A percentile compares a stretch with the other conserved stretches of the same genome.
Evolutionary conservation across 257 asterid species (phyloP).

Genomic region (Asclepias syriaca): DNA sequence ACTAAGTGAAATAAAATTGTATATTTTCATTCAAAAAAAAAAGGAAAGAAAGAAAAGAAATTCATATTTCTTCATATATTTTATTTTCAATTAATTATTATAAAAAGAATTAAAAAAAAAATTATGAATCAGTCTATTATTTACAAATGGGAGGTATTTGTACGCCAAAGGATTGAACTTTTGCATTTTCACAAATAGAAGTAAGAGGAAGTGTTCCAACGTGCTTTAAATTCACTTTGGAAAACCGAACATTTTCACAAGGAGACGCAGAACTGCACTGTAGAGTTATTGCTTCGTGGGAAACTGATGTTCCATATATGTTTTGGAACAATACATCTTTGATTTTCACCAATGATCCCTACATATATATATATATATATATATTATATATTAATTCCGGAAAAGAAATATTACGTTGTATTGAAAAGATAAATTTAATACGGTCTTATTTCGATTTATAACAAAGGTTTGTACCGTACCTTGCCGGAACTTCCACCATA

Average conservation of each 20-base stretch:
- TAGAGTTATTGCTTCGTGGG: slow-evolving; percentile 34
- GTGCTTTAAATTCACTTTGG: slow-evolving; percentile 37
- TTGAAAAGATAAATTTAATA: no score
- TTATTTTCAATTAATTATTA: neutral
- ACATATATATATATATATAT: slow-evolving; percentile 9
- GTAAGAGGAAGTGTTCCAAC: slow-evolving; percentile 12
- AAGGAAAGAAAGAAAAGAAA: neutral
- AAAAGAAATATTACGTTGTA: no score
- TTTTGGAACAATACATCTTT: slow-evolving; percentile 45
- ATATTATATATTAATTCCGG: neutral
- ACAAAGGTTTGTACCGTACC: slow-evolving; percentile 20
- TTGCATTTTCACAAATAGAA: slow-evolving; percentile 40
- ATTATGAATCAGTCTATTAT: neutral
- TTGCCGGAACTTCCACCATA: slow-evolving; percentile 33
- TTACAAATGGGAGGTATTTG: slow-evolving; percentile 47
- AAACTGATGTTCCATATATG: slow-evolving; percentile 47
- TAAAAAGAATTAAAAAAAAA: no score
- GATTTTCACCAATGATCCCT: slow-evolving; percentile 59
- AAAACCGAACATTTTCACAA: slow-evolving; percentile 39
- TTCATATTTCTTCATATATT: no score
- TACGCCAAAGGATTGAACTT: slow-evolving; percentile 31
- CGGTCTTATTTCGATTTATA: no score
- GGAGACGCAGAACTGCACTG: slow-evolving; percentile 47
- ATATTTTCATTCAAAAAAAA: no score
- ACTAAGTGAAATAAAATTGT: no score